Conservation (phyloP, 257 asterid species). For the Linaria vulgaris region DNA sequence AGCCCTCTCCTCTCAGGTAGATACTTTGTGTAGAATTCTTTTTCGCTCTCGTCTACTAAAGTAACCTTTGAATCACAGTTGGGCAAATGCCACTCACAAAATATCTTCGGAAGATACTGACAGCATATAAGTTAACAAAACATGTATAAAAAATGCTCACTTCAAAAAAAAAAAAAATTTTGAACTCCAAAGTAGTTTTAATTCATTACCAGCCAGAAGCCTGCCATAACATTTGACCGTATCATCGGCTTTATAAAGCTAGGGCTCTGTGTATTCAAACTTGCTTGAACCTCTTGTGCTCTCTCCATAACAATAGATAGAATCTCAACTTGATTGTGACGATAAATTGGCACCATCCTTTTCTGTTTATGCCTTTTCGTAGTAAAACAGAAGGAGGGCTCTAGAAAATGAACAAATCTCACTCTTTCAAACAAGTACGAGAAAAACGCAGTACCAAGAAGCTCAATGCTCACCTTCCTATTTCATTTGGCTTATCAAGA, state of each 20-base stretch:
- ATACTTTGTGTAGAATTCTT: constrained; percentile 36
- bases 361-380: constrained; percentile 30
- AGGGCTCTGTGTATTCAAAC: constrained; percentile 37
- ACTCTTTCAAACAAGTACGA: neutral
- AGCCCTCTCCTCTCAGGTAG: constrained; percentile 50
- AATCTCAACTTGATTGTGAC: constrained; percentile 27
- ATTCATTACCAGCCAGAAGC: constrained; percentile 50
- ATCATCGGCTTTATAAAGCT: constrained; percentile 54
- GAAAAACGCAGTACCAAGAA: neutral
- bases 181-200: neutral
- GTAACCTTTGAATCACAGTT: constrained; percentile 34
- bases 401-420: constrained; percentile 11
- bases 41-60: constrained; percentile 43
- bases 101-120: constrained; percentile 46
- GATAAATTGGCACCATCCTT: constrained; percentile 21
- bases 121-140: neutral
- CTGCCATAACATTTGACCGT: constrained; percentile 45
- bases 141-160: neutral
- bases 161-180: neutral
- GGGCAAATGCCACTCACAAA: constrained; percentile 49
- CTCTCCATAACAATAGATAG: constrained; percentile 36
- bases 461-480: constrained; percentile 22
- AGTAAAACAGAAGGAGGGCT: constrained; percentile 19
- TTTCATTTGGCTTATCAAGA: constrained; percentile 16
- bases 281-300: constrained; percentile 42